These are phyloP conservation scores for Paramecium caudatum DNA, from an alignment of 73 alveolate genomes.

Conservation along the genomic window DNA sequence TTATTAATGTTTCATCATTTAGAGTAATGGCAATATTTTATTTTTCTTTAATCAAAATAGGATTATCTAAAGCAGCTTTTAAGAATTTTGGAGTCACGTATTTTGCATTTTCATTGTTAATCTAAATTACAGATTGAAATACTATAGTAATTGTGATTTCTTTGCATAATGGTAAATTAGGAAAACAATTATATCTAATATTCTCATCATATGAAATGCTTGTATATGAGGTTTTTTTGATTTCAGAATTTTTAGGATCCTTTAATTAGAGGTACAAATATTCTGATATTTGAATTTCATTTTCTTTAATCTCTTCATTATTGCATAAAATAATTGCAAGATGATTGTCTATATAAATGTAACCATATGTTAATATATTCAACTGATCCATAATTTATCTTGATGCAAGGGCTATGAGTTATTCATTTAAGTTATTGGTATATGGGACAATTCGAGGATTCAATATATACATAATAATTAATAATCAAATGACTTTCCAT, in stretches of 20 bases:
- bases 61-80: conserved; percentile 38
- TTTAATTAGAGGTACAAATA: not conserved
- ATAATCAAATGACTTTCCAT: not conserved
- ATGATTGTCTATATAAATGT: conserved; percentile 11
- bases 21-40: not conserved
- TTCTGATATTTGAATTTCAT: conserved; percentile 18
- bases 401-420: not conserved
- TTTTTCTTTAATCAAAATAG: not conserved
- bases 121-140: not conserved
- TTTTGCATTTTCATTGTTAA: conserved; percentile 12
- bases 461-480: conserved; percentile 15
- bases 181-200: conserved; percentile 45
- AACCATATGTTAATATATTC: conserved; percentile 43
- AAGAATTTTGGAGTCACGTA: not conserved
- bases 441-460: not conserved
- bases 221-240: not conserved
- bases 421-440: conserved; percentile 35
- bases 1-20: not conserved
- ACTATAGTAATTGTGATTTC: conserved; percentile 21
- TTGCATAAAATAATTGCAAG: not conserved
- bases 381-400: conserved; percentile 28
- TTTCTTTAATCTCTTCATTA: not conserved
- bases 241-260: not conserved
- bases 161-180: conserved; percentile 38
- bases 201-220: conserved; percentile 28